A percentile compares a stretch with the other conserved stretches of the same genome.
Conservation (phyloP, 495 filamentous ascomycete genomes). For the Cercophora samala region DNA sequence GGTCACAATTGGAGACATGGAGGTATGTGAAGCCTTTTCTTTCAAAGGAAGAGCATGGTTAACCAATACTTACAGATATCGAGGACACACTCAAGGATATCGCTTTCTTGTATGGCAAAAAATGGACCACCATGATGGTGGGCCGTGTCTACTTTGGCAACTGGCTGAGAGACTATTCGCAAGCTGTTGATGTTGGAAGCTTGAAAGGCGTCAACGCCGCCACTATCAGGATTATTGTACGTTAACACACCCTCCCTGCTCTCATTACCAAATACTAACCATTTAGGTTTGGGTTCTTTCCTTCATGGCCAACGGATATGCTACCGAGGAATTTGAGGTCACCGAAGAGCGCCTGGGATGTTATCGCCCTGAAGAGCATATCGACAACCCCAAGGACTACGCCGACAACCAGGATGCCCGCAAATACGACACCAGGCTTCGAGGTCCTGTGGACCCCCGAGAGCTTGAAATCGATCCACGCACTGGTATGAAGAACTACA, state of each 20-base stretch:
- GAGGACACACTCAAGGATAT: slow-evolving; percentile 91
- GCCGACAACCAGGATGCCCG: slow-evolving; percentile 85
- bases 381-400: slow-evolving; percentile 87
- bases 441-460: slow-evolving; percentile 65
- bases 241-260: slow-evolving; percentile 11
- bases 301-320: slow-evolving; percentile 92
- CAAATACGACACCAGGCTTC: slow-evolving; percentile 76
- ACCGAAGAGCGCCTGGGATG: slow-evolving; percentile 86
- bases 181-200: slow-evolving; percentile 89
- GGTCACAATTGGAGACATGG: slow-evolving; percentile 97
- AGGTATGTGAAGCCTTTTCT: slow-evolving; percentile 31
- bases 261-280: slow-evolving; percentile 5
- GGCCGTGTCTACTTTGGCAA: slow-evolving; percentile 91
- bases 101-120: slow-evolving; percentile 82
- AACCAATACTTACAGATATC: slow-evolving; percentile 49
- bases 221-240: slow-evolving; percentile 77
- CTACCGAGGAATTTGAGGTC: slow-evolving; percentile 95
- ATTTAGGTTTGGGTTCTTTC: slow-evolving; percentile 73
- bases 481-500: slow-evolving; percentile 99
- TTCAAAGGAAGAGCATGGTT: neutral
- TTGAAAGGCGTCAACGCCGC: slow-evolving; percentile 84
- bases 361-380: slow-evolving; percentile 94
- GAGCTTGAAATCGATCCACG: slow-evolving; percentile 80
- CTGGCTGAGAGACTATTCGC: slow-evolving; percentile 73
- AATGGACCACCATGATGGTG: slow-evolving; percentile 90